Evolutionary conservation across 805 yeast genomes (phyloP), one percentile per base, ranked within the genome.

Genomic region (Candida glaebosa): DNA sequence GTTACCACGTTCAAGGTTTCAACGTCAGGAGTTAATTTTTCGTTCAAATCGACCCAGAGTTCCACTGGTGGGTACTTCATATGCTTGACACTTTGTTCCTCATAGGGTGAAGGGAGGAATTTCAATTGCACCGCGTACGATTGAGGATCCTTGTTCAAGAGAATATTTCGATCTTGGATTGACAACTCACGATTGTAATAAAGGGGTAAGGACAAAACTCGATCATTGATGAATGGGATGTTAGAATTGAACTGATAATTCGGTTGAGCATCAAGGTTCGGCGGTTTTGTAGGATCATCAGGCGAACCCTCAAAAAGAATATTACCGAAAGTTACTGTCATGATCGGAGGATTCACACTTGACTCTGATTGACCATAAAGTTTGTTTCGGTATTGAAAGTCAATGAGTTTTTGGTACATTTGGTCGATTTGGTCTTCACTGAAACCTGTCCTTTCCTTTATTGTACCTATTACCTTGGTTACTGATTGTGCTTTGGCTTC

Each of bases 1-100:
- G 75, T 61, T 1, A 74, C 68, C 1, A 73, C 54, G 28, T 66
- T 66, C 41, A 77, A 48, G 9, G 69, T 56, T 18, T 63, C 71
- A 25, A 67, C 45, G 26, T 63, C 72, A 1, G 69, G 70, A 30
- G 46, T 54, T 9, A 61, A 61, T n/a, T 44, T 41, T 12, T 63
- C 63, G 41, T 57, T 63, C 37, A 75, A 55, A 37, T 69, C 75
- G 26, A 73, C 58, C 81, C 82, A 78, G 35, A 80, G 60, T 50
- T 79, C 84, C 5, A 80, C 57, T 1, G 82, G 79, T 2, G 84
- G 82, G 35, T 65, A 67, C 31, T 61, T 52, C 38, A 59, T 51
- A 40, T 59, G 38, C 12, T 39, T 34, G 5, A 37, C 43, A 12
- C 41, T 25, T 10, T 38, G 33, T 10, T 44, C 39, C 15, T 16